Conservation (phyloP, 371 early-diverging fungal genomes). For the Mucor plumbeus region DNA sequence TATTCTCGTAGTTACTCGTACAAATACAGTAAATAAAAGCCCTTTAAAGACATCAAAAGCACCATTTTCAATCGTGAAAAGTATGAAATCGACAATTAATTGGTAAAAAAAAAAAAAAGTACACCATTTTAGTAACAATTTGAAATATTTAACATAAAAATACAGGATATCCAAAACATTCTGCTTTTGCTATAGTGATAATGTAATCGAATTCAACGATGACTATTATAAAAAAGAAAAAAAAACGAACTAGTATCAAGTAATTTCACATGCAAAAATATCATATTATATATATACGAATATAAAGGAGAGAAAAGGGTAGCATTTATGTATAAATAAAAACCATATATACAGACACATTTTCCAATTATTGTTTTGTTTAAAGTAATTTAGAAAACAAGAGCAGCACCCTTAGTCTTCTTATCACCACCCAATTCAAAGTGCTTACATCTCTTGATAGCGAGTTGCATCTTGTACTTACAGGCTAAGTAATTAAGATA, state of each 20-base stretch:
- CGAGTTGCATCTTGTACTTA: constrained; percentile 95
- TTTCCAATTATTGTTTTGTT: too few species aligned
- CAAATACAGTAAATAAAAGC: neutral
- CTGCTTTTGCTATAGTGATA: constrained; percentile 12
- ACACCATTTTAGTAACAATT: neutral
- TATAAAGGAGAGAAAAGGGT: neutral
- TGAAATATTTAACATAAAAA: neutral
- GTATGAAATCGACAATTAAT: neutral
- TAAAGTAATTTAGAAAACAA: constrained; percentile 66
- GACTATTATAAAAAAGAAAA: neutral
- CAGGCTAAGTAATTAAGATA: constrained; percentile 62
- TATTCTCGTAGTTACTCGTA: neutral
- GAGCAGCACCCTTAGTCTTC: constrained; percentile 83
- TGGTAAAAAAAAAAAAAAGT: constrained; percentile 10
- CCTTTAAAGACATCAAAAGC: neutral
- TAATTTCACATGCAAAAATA: too few species aligned
- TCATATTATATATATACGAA: too few species aligned
- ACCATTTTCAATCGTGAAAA: neutral
- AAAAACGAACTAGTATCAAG: neutral
- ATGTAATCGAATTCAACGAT: neutral
- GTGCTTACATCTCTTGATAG: constrained; percentile 99
- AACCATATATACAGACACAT: neutral
- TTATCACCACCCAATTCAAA: constrained; percentile 99
- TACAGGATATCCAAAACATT: constrained; percentile 11
- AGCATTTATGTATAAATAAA: neutral